Conservation (phyloP, 2,329 filamentous ascomycete species). For the Daldinia sp. region DNA sequence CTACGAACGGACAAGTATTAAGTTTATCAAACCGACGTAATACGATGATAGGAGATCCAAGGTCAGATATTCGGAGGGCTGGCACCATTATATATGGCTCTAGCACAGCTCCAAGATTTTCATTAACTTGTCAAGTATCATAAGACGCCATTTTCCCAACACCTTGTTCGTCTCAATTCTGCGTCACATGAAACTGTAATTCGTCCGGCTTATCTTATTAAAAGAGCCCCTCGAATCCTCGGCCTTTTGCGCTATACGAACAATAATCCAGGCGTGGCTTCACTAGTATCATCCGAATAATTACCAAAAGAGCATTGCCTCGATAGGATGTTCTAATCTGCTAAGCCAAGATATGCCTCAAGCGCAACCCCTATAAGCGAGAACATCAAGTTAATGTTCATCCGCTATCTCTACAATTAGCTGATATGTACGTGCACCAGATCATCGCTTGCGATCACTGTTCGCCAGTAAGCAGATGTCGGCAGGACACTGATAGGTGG, state of each 20-base stretch:
- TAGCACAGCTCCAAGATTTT: slow-evolving; percentile 19
- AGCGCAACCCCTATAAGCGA: slow-evolving; percentile 28
- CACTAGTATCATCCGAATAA: slow-evolving; percentile 31
- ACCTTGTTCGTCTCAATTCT: slow-evolving; percentile 13
- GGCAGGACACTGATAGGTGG: neutral
- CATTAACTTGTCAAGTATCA: slow-evolving; percentile 31
- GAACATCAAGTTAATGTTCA: slow-evolving; percentile 32
- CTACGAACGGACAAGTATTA: too few species aligned
- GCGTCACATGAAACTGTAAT: slow-evolving; percentile 6
- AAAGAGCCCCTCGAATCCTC: slow-evolving; percentile 36
- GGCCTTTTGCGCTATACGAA: slow-evolving; percentile 21
- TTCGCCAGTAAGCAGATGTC: slow-evolving; percentile 12
- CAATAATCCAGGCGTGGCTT: slow-evolving; percentile 34
- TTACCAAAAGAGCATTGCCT: slow-evolving; percentile 26
- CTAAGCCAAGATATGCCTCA: slow-evolving; percentile 28
- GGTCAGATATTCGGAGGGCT: slow-evolving; percentile 4
- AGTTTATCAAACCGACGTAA: neutral
- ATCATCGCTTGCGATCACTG: slow-evolving; percentile 49
- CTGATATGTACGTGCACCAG: slow-evolving; percentile 32
- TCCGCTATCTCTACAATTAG: slow-evolving; percentile 28
- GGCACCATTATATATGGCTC: slow-evolving; percentile 11
- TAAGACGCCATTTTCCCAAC: slow-evolving; percentile 9
- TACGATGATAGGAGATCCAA: neutral
- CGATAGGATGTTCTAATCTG: slow-evolving; percentile 30
- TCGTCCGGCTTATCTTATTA: slow-evolving; percentile 23